Evolutionary conservation across 768 basidiomycete genomes (phyloP), one percentile per base, ranked within the genome.

Genomic region (Naematelia encephala): DNA sequence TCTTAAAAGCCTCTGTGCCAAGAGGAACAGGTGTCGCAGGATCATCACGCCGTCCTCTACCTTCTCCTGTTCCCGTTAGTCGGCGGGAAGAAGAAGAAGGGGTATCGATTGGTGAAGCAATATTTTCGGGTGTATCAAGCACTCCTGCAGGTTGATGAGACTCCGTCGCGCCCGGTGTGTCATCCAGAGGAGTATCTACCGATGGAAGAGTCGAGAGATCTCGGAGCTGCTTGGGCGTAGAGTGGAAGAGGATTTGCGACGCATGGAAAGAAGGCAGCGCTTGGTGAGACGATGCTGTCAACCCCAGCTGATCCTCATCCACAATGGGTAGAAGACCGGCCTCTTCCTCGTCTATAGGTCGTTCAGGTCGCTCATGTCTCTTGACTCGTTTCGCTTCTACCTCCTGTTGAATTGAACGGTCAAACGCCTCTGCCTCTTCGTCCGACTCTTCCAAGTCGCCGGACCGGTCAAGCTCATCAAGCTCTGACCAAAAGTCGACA

Each of bases 1-100:
- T 50, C 11, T 57, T 50, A 23, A 61, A 60, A 19, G 22, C 39
- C 21, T 44, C 44, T 28, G 51, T 60, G 4, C 68, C 68, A 4
- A 73, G 59, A 2, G 66, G 63, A 5, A 73, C 56, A 8, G 68
- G 71, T 2, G 67, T 68, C 1, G 57, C 57, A 1, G 66, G 64
- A 47, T 58, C 58, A 28, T 67, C 67, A 48, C 68, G 43, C 5
- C 49, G 49, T 4, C 56, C 63, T 47, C 30, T 28, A 16, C 69
- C 66, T 55, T 61, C 61, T 5, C 57, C 49, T n/a, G 10, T 5
- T 4, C 11, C 28, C 16, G 30, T 25, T 19, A 44, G 34, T 23
- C 59, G 44, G 21, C 49, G 13, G n/a, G 58, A 27, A 22, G 55
- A 47, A 22, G 55, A 47, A 48, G 50, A 21, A 26, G 69, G 69